Conservation (phyloP, 768 basidiomycete species). For the Neoboletus brunneissimus region DNA sequence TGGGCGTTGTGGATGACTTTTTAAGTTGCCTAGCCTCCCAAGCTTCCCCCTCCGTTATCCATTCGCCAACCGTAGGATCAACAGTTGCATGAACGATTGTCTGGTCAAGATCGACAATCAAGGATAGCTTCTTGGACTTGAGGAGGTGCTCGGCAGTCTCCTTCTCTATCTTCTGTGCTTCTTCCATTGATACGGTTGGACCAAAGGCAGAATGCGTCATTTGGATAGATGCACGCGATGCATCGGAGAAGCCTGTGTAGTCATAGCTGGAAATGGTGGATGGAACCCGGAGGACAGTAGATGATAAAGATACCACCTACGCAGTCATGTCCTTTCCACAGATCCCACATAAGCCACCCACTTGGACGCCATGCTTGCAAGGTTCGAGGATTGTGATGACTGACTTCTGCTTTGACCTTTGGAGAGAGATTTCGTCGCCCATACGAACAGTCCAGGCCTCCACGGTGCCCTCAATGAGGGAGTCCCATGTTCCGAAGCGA, state of each 20-base stretch:
- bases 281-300: constrained; percentile 8
- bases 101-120: constrained; percentile 98
- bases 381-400: constrained; percentile 76
- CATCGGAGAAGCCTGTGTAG: constrained; percentile 85
- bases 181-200: constrained; percentile 87
- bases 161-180: constrained; percentile 85
- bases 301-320: constrained; percentile 42
- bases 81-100: constrained; percentile 99
- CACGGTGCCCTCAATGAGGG: constrained; percentile 76
- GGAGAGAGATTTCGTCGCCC: constrained; percentile 62
- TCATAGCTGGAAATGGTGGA: constrained; percentile 51
- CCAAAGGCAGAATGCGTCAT: constrained; percentile 94
- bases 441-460: constrained; percentile 64
- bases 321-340: constrained; percentile 95
- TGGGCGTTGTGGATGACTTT: constrained; percentile 36
- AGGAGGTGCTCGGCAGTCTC: constrained; percentile 80
- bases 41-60: constrained; percentile 83
- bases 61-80: constrained; percentile 97
- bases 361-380: constrained; percentile 95
- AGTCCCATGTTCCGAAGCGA: constrained; percentile 90
- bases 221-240: constrained; percentile 82
- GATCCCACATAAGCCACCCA: constrained; percentile 87
- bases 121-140: constrained; percentile 73
- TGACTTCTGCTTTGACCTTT: constrained; percentile 56
- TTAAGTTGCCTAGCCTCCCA: constrained; percentile 66